Base-by-base conservation (phyloP, 1,139 yeast genomes). In the Geotrichum australiense region DNA sequence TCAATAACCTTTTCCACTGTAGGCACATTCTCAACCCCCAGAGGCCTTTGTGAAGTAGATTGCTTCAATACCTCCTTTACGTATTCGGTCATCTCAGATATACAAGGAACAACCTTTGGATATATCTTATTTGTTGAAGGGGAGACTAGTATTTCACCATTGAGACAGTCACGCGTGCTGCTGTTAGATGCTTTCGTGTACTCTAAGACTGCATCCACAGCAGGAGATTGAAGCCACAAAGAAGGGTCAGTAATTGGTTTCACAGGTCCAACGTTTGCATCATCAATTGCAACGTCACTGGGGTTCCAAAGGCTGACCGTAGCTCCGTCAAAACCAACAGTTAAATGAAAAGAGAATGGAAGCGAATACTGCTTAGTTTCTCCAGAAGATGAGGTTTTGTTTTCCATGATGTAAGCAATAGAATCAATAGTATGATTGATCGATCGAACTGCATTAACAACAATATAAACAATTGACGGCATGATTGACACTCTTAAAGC, bases 71-170 rank as follows among this genome's bases (percentile, higher is more conserved):
- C 33, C 48, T 53, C 68, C 65, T 42, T 48, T 14, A 52, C 38
- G 15, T 37, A 25, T 5, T 36, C 41, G 19, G 71, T 65, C 42
- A 85, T 67, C 48, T 80, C 89, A 39, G 68, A 59, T 7, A 86
- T 55, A 8, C 86, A 82, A 0, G 96, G 95, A 18, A 87, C 86
- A 60, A 94, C 85, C 1, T 77, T 66, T 0, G 95, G 75, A 47
- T 74, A 73, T 4, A 91, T 56, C 0, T 70, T 71, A 56, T 91
- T 91, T 42, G 76, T 77, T 0, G 96, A 83, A 0, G 86, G 71
- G n/a, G 84, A 72, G 4, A 84, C 76, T 23, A 72, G 61, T 1
- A 82, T 64, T 45, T 80, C 83, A 30, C 73, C 63, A 28, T 70
- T 67, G 32, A 80, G 49, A 2, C 58, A 57, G 54, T 78, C 83